These are phyloP conservation scores for Aphanomyces euteiches DNA, from an alignment of 352 stramenopile genomes.

Conservation along the genomic window DNA sequence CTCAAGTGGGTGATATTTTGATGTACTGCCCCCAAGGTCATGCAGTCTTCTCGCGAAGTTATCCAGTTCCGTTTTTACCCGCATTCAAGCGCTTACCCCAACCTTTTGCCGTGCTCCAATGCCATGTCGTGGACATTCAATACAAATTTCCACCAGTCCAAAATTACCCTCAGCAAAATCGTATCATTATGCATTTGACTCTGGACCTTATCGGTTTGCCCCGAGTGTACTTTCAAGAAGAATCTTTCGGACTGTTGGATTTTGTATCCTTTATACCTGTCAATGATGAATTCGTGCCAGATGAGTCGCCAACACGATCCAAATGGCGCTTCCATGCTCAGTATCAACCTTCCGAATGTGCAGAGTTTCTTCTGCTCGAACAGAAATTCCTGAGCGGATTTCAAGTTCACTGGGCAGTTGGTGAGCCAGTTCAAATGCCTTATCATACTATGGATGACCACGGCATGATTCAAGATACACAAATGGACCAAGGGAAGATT, in stretches of 20 bases:
- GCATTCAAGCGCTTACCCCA: slow-evolving; percentile 51
- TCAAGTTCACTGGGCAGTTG: slow-evolving; percentile 58
- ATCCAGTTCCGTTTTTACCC: slow-evolving; percentile 39
- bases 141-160: slow-evolving; percentile 67
- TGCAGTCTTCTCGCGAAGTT: slow-evolving; percentile 43
- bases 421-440: slow-evolving; percentile 70
- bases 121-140: slow-evolving; percentile 63
- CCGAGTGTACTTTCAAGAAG: slow-evolving; percentile 35
- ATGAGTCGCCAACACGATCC: slow-evolving; percentile 45
- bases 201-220: slow-evolving; percentile 61
- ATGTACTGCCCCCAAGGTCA: slow-evolving; percentile 81
- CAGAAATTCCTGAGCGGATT: slow-evolving; percentile 76
- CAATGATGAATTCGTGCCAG: slow-evolving; percentile 48
- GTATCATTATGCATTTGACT: slow-evolving; percentile 67
- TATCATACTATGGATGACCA: slow-evolving; percentile 62
- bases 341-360: slow-evolving; percentile 73
- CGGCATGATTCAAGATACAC: slow-evolving; percentile 52
- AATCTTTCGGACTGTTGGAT: slow-evolving; percentile 40
- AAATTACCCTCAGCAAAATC: slow-evolving; percentile 53
- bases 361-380: slow-evolving; percentile 84
- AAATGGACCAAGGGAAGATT: slow-evolving; percentile 65
- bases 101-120: slow-evolving; percentile 65
- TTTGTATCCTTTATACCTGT: slow-evolving; percentile 73
- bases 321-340: slow-evolving; percentile 53
- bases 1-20: slow-evolving; percentile 75